Evolutionary conservation across 2,329 filamentous ascomycete genomes (phyloP).

Genomic region (Pseudopithomyces maydicus): DNA sequence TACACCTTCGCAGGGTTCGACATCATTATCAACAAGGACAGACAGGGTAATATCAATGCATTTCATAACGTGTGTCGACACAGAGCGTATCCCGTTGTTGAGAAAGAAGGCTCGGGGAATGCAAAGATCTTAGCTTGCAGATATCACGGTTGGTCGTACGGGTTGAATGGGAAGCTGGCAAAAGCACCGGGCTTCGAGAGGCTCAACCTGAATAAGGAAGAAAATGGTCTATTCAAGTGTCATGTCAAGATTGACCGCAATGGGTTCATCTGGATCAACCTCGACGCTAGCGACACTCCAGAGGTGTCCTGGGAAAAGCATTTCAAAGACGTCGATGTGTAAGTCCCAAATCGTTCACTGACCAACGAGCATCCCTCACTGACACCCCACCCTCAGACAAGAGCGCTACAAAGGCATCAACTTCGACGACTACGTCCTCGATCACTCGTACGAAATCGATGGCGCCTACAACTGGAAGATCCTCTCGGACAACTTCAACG

Average conservation of each 20-base stretch:
- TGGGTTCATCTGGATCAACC: conserved; percentile 41
- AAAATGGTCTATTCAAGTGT: conserved; percentile 38
- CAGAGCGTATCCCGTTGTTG: conserved; percentile 43
- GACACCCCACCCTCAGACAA: conserved; percentile 18
- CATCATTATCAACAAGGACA: conserved; percentile 24
- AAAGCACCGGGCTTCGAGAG: conserved; percentile 49
- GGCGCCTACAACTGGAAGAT: conserved; percentile 36
- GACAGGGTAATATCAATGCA: conserved; percentile 24
- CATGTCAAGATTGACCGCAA: conserved; percentile 30
- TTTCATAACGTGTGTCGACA: conserved; percentile 53
- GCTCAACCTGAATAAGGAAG: conserved; percentile 28
- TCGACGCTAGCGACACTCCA: conserved; percentile 26
- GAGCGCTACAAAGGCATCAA: conserved; percentile 22
- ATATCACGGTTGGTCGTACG: conserved; percentile 54
- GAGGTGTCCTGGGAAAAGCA: conserved; percentile 25
- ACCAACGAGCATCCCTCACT: no score
- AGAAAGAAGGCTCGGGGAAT: conserved; percentile 35
- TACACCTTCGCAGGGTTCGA: conserved; percentile 30
- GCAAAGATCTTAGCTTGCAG: conserved; percentile 46
- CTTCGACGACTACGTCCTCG: conserved; percentile 27
- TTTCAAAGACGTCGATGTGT: conserved; percentile 26
- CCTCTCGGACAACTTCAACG: conserved; percentile 64
- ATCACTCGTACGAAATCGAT: conserved; percentile 30
- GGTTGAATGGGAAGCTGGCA: conserved; percentile 47
- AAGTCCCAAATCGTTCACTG: neutral